Evolutionary conservation across 176 grass and related monocot genomes (phyloP), one percentile per base, ranked within the genome.

Genomic region (Oryza longistaminata): DNA sequence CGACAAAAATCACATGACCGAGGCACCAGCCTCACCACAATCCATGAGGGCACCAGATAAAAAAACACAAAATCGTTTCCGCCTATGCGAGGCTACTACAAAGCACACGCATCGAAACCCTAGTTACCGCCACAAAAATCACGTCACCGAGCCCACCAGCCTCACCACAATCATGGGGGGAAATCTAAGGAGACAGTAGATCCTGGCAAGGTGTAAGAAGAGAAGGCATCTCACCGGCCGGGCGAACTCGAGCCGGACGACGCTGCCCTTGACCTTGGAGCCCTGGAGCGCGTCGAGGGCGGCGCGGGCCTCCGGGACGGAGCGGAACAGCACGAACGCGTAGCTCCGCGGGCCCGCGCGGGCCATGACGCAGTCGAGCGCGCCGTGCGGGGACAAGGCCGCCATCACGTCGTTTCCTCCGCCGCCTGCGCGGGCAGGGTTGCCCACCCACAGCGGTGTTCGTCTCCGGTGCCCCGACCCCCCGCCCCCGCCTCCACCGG

Each of bases 291-390:
- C 87, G 11, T 74, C 76, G 69, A 92, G 81, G 46, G 96, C 90
- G 9, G 83, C 75, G 71, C 88, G 90, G 35, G 93, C 93, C 58
- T 86, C 75, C 2, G 80, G 66, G 0, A 78, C 71, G 75, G 46
- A 27, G 50, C 88, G 96, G 85, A 96, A 98, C n/a, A 95, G 88
- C 34, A 92, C 64, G 81, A 98, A 98, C 11, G 96, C 73, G 86
- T 98, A 96, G 83, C 86, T 88, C 53, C 96, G 89, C 33, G 88
- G 68, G 11, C 88, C 89, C 16, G 88, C 79, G 24, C 83, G 87
- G 21, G 82, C 86, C 22, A 89, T 70, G 64, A 75, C 71, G 84
- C 88, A 98, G 86, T 98, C 93, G 55, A 98, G 90, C 6, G 90
- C 96, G 50, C 88, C 88, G 81, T 89, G 83, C 35, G 80, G 82